Evolutionary conservation across 495 filamentous ascomycete genomes (phyloP), one percentile per base, ranked within the genome.

Genomic region (Aspergillus olivimuriae): DNA sequence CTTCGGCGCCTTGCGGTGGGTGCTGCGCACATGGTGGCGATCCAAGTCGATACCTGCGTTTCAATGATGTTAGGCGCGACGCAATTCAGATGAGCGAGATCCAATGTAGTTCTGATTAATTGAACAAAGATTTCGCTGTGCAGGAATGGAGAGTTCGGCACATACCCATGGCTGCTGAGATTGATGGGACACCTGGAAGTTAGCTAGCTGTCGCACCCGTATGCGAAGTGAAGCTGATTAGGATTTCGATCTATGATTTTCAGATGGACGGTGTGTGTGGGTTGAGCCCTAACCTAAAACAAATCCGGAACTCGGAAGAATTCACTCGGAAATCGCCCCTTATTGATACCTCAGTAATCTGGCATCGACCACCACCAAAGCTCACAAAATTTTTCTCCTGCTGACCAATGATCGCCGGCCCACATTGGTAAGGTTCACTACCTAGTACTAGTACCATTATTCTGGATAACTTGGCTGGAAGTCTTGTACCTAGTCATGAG

Each of bases 1-100:
- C 77, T 97, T 95, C 51, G 92, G 85, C 48, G 91, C 91, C 81
- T 87, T 89, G 73, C 89, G 86, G 74, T 92, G 89, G 62, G 77
- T 86, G 75, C 65, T 76, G 66, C 84, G 81, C 73, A 86, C 84
- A 78, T 94, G 89, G 77, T 94, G 87, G 60, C 66, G 68, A 73
- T 85, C 74, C 57, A 84, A 69, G 66, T 82, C 79, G 74, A 82
- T 81, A 77, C 78, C 79, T 80, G 51, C 39, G 37, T 22, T 32
- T 15, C 19, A 39, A n/a, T n/a, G n/a, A n/a, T n/a, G n/a, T n/a
- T n/a, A n/a, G n/a, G n/a, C n/a, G n/a, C n/a, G n/a, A n/a, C n/a
- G n/a, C n/a, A n/a, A n/a, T n/a, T n/a, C n/a, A n/a, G n/a, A n/a
- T n/a, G n/a, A n/a, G n/a, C n/a, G n/a, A n/a, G n/a, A n/a, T n/a